phyloP scores from a whole-genome alignment of 441 rosid species.

The Iberis amara region DNA sequence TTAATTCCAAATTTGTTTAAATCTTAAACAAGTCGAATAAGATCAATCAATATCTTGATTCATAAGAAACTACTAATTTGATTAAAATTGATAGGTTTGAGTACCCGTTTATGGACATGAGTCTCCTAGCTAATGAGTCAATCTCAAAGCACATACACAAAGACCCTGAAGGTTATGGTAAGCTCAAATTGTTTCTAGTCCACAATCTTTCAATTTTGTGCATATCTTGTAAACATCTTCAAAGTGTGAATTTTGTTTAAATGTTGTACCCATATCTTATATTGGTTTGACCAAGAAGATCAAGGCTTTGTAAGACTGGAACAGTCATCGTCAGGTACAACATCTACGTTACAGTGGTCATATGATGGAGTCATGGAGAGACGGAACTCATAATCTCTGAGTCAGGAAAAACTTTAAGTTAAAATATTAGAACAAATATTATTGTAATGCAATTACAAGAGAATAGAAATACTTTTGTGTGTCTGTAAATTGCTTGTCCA shows the following conservation, averaged over 20 bases:
- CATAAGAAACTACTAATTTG: constrained; percentile 29
- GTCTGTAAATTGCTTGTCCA: no score
- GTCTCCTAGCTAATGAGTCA: constrained; percentile 83
- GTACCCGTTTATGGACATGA: constrained; percentile 82
- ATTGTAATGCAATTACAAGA: no score
- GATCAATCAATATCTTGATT: constrained; percentile 10
- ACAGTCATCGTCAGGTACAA: no score
- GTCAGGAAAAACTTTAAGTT: no score
- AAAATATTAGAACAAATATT: no score
- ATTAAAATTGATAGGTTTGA: constrained; percentile 21
- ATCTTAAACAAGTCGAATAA: no score
- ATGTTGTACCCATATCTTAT: constrained; percentile 64
- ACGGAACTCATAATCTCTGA: no score
- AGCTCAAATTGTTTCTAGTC: constrained; percentile 14
- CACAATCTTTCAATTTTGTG: not conserved
- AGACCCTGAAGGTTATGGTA: constrained; percentile 92
- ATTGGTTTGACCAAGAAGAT: constrained; percentile 78
- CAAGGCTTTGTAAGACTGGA: no score
- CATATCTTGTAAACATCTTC: not conserved
- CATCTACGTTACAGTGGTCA: no score
- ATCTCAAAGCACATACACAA: constrained; percentile 65
- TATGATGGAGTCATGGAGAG: no score
- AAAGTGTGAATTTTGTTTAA: not conserved
- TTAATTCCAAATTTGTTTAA: not conserved
- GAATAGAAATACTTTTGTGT: no score